Evolutionary conservation across 2,329 filamentous ascomycete species (phyloP), one percentile per base, ranked within the genome.

Genomic region (Xylariales sp.): DNA sequence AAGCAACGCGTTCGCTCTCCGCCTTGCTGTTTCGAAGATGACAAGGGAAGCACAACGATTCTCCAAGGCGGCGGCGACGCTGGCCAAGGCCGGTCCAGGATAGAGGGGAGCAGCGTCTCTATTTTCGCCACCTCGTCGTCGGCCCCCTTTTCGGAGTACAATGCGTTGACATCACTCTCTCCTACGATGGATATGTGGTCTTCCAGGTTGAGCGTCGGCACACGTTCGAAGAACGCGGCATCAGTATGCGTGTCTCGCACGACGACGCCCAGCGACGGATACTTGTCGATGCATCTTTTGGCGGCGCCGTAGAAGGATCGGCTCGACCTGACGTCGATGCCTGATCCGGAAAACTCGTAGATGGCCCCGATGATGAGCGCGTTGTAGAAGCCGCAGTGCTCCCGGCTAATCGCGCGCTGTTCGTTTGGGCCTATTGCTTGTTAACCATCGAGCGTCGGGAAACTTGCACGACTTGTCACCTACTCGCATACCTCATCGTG

Each of bases 181-280:
- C 7, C 21, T n/a, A 31, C 33, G 18, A 43, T 32, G 4, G 7
- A 14, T n/a, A 43, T 32, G 14, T 43, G 40, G 5, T 37, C 33
- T 5, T 22, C 12, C 14, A 43, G 15, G 15, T 43, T 31, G 9
- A 43, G 15, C 7, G 5, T 33, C 5, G 32, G 14, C 24, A 43
- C 40, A 5, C 29, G 40, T 21, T 38, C 25, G 14, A 22, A 43
- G 33, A 16, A 43, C 6, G 40, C 40, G 8, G 16, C 21, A 22
- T 43, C 40, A 10, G 16, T 32, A 11, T 43, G 33, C n/a, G 8
- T 15, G 19, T 43, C 33, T 12, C 22, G 25, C 6, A 43, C 34
- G 12, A 43, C 32, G 2, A 21, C 24, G 11, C 24, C 32, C 10
- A 43, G 31, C 10, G 29, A 28, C n/a, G 40, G 33, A 27, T 43